These are phyloP conservation scores for Boletus reticuloceps DNA, from an alignment of 768 basidiomycete species.

Conservation along the genomic window DNA sequence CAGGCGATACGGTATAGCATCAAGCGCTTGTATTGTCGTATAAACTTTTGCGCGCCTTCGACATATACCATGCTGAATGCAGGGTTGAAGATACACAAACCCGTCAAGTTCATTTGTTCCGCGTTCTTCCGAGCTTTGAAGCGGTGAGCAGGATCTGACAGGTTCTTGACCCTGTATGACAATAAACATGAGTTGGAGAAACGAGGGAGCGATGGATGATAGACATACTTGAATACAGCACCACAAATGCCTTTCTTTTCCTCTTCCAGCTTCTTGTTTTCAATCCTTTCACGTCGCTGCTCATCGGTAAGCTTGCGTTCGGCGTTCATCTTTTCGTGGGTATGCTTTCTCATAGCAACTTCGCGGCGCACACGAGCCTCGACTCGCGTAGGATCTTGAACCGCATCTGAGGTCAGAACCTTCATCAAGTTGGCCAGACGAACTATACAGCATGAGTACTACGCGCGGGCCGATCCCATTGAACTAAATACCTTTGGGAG, in stretches of 20 bases:
- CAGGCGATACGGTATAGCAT: slow-evolving; percentile 88
- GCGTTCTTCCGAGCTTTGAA: slow-evolving; percentile 98
- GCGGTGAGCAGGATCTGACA: slow-evolving; percentile 89
- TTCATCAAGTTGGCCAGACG: slow-evolving; percentile 96
- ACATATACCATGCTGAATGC: slow-evolving; percentile 89
- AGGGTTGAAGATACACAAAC: slow-evolving; percentile 89
- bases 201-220: not conserved
- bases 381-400: slow-evolving; percentile 96
- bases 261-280: slow-evolving; percentile 81
- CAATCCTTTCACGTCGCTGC: slow-evolving; percentile 81
- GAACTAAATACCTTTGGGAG: slow-evolving; percentile 75
- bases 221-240: slow-evolving; percentile 86
- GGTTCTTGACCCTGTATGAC: slow-evolving; percentile 68
- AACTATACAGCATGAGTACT: slow-evolving; percentile 44
- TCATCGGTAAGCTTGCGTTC: slow-evolving; percentile 92
- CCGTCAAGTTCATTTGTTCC: slow-evolving; percentile 83
- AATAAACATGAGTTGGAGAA: not conserved
- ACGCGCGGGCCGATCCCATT: too few species aligned
- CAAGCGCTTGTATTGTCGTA: slow-evolving; percentile 84
- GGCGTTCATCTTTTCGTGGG: slow-evolving; percentile 91
- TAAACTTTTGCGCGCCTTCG: slow-evolving; percentile 84
- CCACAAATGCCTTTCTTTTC: slow-evolving; percentile 83
- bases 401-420: slow-evolving; percentile 92
- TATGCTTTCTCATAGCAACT: slow-evolving; percentile 84
- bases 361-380: slow-evolving; percentile 94